These are phyloP conservation scores for Jasminum sambac DNA, from an alignment of 257 asterid genomes.

Conservation along the genomic window DNA sequence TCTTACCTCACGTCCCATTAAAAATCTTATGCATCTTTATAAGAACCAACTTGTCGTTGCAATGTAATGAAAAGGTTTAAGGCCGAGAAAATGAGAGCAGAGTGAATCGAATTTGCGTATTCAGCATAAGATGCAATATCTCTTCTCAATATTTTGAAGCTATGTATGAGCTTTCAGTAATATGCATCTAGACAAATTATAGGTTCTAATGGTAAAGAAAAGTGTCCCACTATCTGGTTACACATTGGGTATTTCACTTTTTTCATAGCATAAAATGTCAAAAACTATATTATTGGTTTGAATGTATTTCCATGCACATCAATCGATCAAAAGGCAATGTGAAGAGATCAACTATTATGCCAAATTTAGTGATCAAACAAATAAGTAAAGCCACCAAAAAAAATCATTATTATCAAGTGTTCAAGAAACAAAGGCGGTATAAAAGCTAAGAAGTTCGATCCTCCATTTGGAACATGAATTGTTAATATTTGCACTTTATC, in stretches of 20 bases:
- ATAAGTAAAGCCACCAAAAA: neutral
- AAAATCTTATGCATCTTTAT: constrained; percentile 65
- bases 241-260: neutral
- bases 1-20: constrained; percentile 72
- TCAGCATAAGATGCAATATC: neutral
- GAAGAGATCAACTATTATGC: neutral
- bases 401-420: neutral
- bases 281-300: neutral
- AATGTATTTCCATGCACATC: neutral
- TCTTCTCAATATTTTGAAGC: neutral
- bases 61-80: constrained; percentile 51
- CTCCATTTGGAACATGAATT: neutral
- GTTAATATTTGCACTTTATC: neutral
- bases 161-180: neutral
- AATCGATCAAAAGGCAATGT: neutral
- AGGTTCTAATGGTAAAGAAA: neutral
- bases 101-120: neutral
- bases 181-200: neutral
- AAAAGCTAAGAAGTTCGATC: neutral
- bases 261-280: neutral
- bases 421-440: neutral
- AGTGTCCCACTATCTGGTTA: neutral
- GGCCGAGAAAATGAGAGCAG: constrained; percentile 13
- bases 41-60: constrained; percentile 57
- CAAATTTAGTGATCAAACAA: neutral